Conservation (phyloP, 1,139 yeast genomes). For the Petasospora rhodanensis region DNA sequence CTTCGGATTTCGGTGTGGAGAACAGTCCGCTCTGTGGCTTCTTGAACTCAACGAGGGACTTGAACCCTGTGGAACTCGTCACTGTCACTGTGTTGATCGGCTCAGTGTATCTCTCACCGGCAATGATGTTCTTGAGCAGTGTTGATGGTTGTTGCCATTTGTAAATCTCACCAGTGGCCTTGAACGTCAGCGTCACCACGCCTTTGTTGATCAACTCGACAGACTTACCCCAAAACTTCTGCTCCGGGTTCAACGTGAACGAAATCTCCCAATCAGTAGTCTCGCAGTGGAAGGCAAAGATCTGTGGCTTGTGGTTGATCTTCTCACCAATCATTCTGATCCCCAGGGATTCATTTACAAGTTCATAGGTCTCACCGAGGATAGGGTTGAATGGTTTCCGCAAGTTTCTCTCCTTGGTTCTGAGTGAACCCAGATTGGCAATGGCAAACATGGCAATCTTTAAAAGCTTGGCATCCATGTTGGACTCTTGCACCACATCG, state of each 20-base stretch:
- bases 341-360: slow-evolving; percentile 73
- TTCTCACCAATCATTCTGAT: slow-evolving; percentile 71
- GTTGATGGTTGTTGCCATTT: slow-evolving; percentile 83
- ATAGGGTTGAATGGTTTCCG: slow-evolving; percentile 93
- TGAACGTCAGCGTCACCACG: slow-evolving; percentile 48
- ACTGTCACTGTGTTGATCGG: slow-evolving; percentile 71
- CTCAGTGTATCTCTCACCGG: slow-evolving; percentile 94
- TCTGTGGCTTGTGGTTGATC: slow-evolving; percentile 77
- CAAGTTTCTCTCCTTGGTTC: slow-evolving; percentile 69
- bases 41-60: slow-evolving; percentile 70
- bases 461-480: slow-evolving; percentile 56
- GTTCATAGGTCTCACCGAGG: slow-evolving; percentile 81
- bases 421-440: slow-evolving; percentile 61
- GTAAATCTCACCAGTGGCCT: slow-evolving; percentile 62
- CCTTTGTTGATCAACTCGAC: slow-evolving; percentile 82
- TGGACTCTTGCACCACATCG: slow-evolving; percentile 44
- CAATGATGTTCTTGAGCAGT: slow-evolving; percentile 77
- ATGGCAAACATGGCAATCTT: slow-evolving; percentile 81
- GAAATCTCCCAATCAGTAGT: slow-evolving; percentile 69
- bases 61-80: slow-evolving; percentile 61
- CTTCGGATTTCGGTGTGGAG: slow-evolving; percentile 88
- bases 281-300: slow-evolving; percentile 77
- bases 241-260: slow-evolving; percentile 75
- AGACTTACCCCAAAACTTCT: slow-evolving; percentile 94
- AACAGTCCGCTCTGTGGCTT: slow-evolving; percentile 51